These are phyloP conservation scores for Wickerhamomyces chaumierensis DNA, from an alignment of 805 yeast genomes.

Conservation along the genomic window DNA sequence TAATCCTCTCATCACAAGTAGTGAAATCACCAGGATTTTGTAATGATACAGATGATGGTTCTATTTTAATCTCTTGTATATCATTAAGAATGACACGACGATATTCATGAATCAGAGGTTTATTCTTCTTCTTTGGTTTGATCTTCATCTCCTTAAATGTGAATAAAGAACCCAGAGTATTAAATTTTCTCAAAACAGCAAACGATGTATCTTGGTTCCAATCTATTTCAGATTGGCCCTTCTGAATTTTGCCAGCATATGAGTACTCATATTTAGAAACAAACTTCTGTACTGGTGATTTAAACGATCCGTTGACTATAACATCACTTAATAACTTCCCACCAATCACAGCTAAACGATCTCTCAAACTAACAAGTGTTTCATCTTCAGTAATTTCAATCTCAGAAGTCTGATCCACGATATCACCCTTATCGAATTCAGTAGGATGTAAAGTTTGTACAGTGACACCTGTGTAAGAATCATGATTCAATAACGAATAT, in stretches of 20 bases:
- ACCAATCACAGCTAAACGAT: slow-evolving; percentile 48
- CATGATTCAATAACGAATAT: slow-evolving; percentile 56
- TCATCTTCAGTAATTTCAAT: slow-evolving; percentile 31
- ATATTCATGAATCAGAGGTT: slow-evolving; percentile 16
- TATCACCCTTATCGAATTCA: slow-evolving; percentile 69
- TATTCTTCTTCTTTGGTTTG: slow-evolving; percentile 24
- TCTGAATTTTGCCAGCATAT: slow-evolving; percentile 45
- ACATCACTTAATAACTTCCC: slow-evolving; percentile 43
- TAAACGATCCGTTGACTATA: slow-evolving; percentile 23
- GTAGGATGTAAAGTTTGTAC: slow-evolving; percentile 86
- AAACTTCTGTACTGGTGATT: too few species aligned
- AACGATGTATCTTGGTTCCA: slow-evolving; percentile 32
- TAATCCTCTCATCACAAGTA: slow-evolving; percentile 15
- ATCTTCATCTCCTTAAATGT: slow-evolving; percentile 30
- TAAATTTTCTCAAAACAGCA: slow-evolving; percentile 29
- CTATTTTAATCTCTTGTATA: too few species aligned
- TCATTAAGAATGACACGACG: slow-evolving; percentile 35
- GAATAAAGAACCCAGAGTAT: slow-evolving; percentile 47
- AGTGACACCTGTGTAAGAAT: slow-evolving; percentile 65
- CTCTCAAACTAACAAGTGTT: slow-evolving; percentile 32
- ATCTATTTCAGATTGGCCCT: slow-evolving; percentile 28
- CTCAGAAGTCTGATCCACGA: slow-evolving; percentile 46
- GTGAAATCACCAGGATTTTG: slow-evolving; percentile 22
- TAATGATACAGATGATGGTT: neutral
- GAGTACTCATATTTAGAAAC: slow-evolving; percentile 29